phyloP scores from a whole-genome alignment of 2,329 filamentous ascomycete genomes.

The Sordariomycetes sp. region DNA sequence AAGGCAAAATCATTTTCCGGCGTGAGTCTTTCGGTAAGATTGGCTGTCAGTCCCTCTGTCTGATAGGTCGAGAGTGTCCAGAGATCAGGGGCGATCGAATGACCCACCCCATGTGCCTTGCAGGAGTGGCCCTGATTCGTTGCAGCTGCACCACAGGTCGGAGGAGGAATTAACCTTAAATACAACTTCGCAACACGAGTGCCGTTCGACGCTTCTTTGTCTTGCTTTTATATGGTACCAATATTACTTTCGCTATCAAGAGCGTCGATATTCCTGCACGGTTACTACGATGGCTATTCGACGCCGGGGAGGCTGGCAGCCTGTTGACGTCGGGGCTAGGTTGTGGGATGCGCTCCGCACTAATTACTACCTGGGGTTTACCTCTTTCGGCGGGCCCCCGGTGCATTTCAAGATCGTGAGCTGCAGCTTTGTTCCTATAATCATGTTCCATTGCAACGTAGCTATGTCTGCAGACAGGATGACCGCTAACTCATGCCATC shows the following conservation, averaged over 20 bases:
- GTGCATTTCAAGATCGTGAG: slow-evolving; percentile 57
- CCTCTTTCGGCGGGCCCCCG: slow-evolving; percentile 55
- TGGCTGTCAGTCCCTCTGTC: background rate
- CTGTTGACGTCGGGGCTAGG: background rate
- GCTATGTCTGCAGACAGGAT: background rate
- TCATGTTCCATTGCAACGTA: background rate
- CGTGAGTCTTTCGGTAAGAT: background rate
- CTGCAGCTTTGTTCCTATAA: background rate
- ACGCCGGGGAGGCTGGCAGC: slow-evolving; percentile 1
- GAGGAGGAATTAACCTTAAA: background rate
- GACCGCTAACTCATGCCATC: background rate
- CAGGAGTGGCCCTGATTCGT: background rate
- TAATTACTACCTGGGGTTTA: slow-evolving; percentile 54
- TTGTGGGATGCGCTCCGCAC: background rate
- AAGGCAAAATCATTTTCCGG: background rate
- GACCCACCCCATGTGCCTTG: background rate
- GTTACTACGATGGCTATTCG: slow-evolving; percentile 41
- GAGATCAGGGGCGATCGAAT: background rate
- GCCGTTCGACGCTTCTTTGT: slow-evolving; percentile 65
- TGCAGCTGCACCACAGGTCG: background rate
- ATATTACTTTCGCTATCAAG: slow-evolving; percentile 72
- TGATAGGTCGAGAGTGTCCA: background rate
- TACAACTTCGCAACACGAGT: slow-evolving; percentile 17
- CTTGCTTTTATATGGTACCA: slow-evolving; percentile 67
- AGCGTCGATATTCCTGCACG: slow-evolving; percentile 47